Evolutionary conservation across 306 rosid species (phyloP).

Genomic region (Potentilla sterilis): DNA sequence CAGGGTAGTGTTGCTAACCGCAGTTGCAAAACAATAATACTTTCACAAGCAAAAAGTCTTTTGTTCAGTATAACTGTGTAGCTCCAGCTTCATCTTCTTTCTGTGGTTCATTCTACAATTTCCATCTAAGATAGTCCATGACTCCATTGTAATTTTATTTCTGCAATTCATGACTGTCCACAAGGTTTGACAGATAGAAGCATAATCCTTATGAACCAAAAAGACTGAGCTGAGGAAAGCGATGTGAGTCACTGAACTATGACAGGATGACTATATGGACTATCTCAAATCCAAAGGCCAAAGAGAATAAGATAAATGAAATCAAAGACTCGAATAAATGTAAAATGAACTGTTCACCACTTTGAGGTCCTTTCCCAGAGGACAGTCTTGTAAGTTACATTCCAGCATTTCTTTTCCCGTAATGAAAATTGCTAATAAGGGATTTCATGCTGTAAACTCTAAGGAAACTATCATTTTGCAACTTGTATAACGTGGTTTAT

Average conservation of each 20-base stretch:
- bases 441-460: not conserved
- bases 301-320: not conserved
- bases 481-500: not conserved
- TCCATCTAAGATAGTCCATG: not conserved
- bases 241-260: no score
- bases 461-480: not conserved
- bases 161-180: not conserved
- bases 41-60: not conserved
- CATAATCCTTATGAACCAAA: not conserved
- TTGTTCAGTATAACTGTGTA: not conserved
- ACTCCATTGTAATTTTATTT: not conserved
- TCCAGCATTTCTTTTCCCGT: not conserved
- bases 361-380: not conserved
- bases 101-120: not conserved
- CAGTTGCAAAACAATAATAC: not conserved
- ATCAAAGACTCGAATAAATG: not conserved
- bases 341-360: not conserved
- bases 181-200: not conserved
- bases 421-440: not conserved
- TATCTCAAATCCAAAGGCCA: not conserved
- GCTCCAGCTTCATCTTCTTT: not conserved
- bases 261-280: not conserved
- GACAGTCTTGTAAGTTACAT: not conserved
- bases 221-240: no score
- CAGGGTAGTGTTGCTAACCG: not conserved